Evolutionary conservation across 192 early-diverging fungal species (phyloP).

Genomic region (Backusella mclennaniae): DNA sequence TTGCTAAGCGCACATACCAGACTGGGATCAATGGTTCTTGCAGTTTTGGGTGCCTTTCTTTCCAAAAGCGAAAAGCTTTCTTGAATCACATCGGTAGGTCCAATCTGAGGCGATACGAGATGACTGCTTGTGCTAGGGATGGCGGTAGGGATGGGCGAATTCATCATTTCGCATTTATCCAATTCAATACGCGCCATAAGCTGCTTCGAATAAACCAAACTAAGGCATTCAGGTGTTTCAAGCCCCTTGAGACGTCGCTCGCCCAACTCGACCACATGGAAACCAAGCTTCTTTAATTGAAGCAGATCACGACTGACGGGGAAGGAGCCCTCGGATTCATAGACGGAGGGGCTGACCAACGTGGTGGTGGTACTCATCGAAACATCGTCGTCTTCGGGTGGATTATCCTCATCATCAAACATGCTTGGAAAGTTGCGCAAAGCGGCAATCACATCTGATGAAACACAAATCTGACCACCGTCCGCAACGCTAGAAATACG

Average conservation of each 20-base stretch:
- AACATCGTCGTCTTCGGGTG: neutral
- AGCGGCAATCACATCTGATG: conserved; percentile 65
- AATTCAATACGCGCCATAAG: conserved; percentile 43
- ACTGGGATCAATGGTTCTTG: conserved; percentile 18
- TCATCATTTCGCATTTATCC: conserved; percentile 38
- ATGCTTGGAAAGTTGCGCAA: conserved; percentile 27
- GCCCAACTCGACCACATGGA: conserved; percentile 70
- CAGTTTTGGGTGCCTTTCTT: neutral
- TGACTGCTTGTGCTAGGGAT: neutral
- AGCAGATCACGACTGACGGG: conserved; percentile 23
- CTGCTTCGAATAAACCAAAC: conserved; percentile 61
- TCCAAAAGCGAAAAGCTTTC: neutral
- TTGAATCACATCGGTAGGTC: neutral
- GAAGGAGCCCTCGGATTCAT: neutral
- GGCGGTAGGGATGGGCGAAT: neutral
- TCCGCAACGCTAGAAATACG: conserved; percentile 85
- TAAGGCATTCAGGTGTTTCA: conserved; percentile 83
- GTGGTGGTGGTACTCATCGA: neutral
- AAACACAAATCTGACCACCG: conserved; percentile 89
- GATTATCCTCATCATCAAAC: conserved; percentile 12
- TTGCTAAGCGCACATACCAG: conserved; percentile 20
- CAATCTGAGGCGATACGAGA: neutral
- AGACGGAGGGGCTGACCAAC: neutral
- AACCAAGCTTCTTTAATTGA: conserved; percentile 60
- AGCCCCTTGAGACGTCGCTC: conserved; percentile 85